Base-by-base conservation (phyloP, 106 monocot genomes). In the Hemerocallis citrina region DNA sequence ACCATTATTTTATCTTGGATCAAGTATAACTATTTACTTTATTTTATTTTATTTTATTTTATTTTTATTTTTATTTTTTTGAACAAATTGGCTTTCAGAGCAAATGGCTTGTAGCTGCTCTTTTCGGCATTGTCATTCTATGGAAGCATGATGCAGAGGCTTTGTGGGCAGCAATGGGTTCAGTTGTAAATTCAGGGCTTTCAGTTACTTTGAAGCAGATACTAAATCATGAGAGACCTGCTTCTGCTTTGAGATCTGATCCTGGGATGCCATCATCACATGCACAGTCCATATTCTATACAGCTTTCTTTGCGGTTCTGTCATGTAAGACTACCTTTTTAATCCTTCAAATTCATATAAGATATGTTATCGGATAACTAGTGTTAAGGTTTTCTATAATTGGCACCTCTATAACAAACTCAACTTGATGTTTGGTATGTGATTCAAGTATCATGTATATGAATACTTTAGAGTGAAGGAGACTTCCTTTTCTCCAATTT, bases 261-360 rank as follows among this genome's bases (percentile, higher is more conserved):
- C 95, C 95, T 57, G 90, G 95, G 67, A 95, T 95, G 95, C 95
- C 95, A 34, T 95, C 95, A 7, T 84, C 95, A 23, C 95, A 95
- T 79, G 83, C 95, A 20, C 95, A 95, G 51, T 90, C 90, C 65
- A 75, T 95, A 43, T 90, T 89, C 57, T 90, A 84, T 79, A 49
- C 50, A 16, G 61, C 86, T 5, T 34, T 68, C 12, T 68, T 76
- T 63, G 58, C 66, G 50, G 23, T 86, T 66, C 55, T 84, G 67
- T 95, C 77, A 24, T 62, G 95, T 95, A 90, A 78, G 76, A 13
- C 21, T 37, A 14, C 45, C 46, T 44, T 33, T 19, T 32, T 58
- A 13, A 28, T 12, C 30, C 22, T 65, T 20, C 4, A 19, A n/a
- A n/a, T n/a, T n/a, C n/a, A n/a, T n/a, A n/a, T n/a, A n/a, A n/a